These are phyloP conservation scores for Neckera pumila DNA, from an alignment of 225 moss, liverwort and hornwort genomes.

Conservation along the genomic window DNA sequence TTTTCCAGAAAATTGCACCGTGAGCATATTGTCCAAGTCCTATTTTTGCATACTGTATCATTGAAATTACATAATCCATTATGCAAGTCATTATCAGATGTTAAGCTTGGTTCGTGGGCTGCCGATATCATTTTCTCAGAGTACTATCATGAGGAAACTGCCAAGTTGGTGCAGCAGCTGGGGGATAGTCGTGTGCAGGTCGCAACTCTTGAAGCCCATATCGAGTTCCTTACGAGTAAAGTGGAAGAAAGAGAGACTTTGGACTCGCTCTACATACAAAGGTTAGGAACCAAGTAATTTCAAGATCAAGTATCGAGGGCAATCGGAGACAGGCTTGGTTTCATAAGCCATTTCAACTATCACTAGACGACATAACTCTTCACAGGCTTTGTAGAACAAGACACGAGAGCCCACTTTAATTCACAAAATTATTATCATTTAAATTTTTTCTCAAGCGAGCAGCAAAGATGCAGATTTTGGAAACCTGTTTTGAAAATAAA, in stretches of 20 bases:
- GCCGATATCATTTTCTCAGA: constrained; percentile 19
- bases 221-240: constrained; percentile 45
- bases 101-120: neutral
- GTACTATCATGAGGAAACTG: constrained; percentile 57
- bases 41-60: neutral
- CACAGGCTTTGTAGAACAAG: neutral
- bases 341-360: neutral
- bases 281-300: constrained; percentile 21
- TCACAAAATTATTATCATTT: neutral
- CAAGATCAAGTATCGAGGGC: neutral
- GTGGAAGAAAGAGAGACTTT: constrained; percentile 35
- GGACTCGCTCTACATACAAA: constrained; percentile 43
- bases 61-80: neutral
- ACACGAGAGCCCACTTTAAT: neutral
- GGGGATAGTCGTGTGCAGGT: constrained; percentile 80
- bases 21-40: neutral
- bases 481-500: neutral
- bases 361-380: neutral
- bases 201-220: constrained; percentile 69
- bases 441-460: neutral
- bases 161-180: constrained; percentile 73
- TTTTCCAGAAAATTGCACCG: neutral
- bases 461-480: neutral
- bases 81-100: neutral
- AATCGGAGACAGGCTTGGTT: neutral